phyloP scores from a whole-genome alignment of 2,329 filamentous ascomycete species.

The Fusarium sp. region DNA sequence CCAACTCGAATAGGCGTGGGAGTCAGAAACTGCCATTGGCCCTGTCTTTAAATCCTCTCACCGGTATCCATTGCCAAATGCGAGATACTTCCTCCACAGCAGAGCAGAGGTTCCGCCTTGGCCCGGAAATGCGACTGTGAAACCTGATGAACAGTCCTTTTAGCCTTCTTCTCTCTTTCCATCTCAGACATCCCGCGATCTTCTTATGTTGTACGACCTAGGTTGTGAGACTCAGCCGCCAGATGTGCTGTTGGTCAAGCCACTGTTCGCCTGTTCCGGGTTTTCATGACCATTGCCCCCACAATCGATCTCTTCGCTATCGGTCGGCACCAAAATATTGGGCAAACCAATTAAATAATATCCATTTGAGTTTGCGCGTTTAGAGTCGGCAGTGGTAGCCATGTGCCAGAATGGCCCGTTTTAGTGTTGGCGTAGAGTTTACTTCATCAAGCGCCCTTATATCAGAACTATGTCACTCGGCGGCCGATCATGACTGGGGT shows the following conservation, averaged over 20 bases:
- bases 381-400: not conserved
- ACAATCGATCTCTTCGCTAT: conserved; percentile 3
- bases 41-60: not conserved
- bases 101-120: not conserved
- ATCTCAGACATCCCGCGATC: not conserved
- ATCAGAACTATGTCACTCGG: not conserved
- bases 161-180: conserved; percentile 28
- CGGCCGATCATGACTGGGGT: not conserved
- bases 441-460: not conserved
- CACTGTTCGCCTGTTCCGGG: conserved; percentile 20
- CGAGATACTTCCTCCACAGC: conserved; percentile 1
- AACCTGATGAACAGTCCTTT: not conserved
- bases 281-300: conserved; percentile 11
- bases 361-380: not conserved
- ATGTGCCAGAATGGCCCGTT: not conserved
- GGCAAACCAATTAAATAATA: conserved; percentile 12
- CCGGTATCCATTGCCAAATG: not conserved
- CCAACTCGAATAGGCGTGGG: not conserved
- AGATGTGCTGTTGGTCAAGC: not conserved
- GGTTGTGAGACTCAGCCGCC: conserved; percentile 1
- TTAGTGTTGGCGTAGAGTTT: conserved; percentile 4
- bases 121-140: not conserved
- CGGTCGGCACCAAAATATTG: conserved; percentile 7
- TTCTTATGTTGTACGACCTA: not conserved
- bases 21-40: not conserved